Conservation (phyloP, 371 early-diverging fungal genomes). For the Lichtheimia hyalospora region DNA sequence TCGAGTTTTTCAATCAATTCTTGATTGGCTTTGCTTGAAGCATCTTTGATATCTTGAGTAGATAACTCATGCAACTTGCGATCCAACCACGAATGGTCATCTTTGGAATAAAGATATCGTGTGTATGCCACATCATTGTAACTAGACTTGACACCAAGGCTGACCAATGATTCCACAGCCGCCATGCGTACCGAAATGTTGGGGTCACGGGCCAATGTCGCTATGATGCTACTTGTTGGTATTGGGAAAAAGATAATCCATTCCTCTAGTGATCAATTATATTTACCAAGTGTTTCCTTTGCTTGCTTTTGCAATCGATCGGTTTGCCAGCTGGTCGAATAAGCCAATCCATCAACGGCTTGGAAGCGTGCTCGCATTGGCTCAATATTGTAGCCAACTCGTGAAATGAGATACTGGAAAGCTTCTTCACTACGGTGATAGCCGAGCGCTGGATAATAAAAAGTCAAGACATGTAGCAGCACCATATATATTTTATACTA, state of each 20-base stretch:
- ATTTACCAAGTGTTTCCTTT: conserved; percentile 28
- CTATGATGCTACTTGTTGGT: conserved; percentile 11
- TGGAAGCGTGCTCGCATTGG: conserved; percentile 28
- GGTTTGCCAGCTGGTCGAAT: conserved; percentile 40
- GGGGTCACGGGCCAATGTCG: conserved; percentile 28
- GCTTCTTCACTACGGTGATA: conserved; percentile 39
- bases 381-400: conserved; percentile 29
- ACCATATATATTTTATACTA: no score
- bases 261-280: not conserved
- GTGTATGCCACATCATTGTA: conserved; percentile 18
- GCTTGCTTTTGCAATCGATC: conserved; percentile 19
- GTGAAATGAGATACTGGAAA: conserved; percentile 38
- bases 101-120: conserved; percentile 24
- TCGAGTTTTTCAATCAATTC: conserved; percentile 50
- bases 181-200: conserved; percentile 16
- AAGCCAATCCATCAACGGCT: conserved; percentile 27
- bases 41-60: not conserved
- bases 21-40: conserved; percentile 14
- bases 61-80: conserved; percentile 17
- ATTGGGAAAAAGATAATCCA: no score
- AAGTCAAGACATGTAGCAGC: not conserved
- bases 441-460: conserved; percentile 31
- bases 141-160: conserved; percentile 20
- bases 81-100: conserved; percentile 30
- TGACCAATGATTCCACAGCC: conserved; percentile 27